Conservation (phyloP, 1,284 basidiomycete species). For the Ustilago trichophora region DNA sequence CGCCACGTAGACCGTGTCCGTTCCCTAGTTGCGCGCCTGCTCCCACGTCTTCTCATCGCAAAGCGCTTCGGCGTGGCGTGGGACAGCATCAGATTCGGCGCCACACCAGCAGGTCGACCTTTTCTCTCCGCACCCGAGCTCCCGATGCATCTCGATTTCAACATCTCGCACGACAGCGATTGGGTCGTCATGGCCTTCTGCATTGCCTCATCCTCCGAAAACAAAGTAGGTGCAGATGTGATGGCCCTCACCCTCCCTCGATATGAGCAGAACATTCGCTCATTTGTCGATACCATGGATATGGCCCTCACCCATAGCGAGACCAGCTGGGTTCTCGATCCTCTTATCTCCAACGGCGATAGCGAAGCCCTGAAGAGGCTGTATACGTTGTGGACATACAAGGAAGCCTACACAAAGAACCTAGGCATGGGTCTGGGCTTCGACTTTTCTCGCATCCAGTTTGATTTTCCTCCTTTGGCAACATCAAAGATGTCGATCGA, state of each 20-base stretch:
- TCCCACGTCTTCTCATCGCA: slow-evolving; percentile 34
- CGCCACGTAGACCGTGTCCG: slow-evolving; percentile 46
- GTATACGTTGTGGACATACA: slow-evolving; percentile 61
- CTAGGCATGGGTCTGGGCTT: slow-evolving; percentile 60
- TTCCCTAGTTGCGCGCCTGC: slow-evolving; percentile 38
- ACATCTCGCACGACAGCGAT: slow-evolving; percentile 61
- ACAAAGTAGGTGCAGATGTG: slow-evolving; percentile 57
- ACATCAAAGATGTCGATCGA: slow-evolving; percentile 5
- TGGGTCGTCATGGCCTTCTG: slow-evolving; percentile 61
- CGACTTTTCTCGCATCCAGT: slow-evolving; percentile 53
- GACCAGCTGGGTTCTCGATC: slow-evolving; percentile 36
- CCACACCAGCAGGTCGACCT: slow-evolving; percentile 39
- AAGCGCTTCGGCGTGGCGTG: slow-evolving; percentile 7
- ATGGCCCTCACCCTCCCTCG: slow-evolving; percentile 57
- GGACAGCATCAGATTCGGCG: slow-evolving; percentile 7
- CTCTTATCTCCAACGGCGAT: too few relatives aligned
- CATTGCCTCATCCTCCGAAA: not conserved
- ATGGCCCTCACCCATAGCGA: slow-evolving; percentile 52
- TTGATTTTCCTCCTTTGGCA: slow-evolving; percentile 29
- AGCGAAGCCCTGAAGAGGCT: slow-evolving; percentile 36
- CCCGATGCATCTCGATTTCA: slow-evolving; percentile 58
- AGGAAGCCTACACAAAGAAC: slow-evolving; percentile 64
- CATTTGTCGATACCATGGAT: slow-evolving; percentile 61
- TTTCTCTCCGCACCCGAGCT: slow-evolving; percentile 16
- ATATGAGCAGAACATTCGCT: slow-evolving; percentile 38